phyloP scores from a whole-genome alignment of 2,329 filamentous ascomycete genomes.

The Fusarium zealandicum region DNA sequence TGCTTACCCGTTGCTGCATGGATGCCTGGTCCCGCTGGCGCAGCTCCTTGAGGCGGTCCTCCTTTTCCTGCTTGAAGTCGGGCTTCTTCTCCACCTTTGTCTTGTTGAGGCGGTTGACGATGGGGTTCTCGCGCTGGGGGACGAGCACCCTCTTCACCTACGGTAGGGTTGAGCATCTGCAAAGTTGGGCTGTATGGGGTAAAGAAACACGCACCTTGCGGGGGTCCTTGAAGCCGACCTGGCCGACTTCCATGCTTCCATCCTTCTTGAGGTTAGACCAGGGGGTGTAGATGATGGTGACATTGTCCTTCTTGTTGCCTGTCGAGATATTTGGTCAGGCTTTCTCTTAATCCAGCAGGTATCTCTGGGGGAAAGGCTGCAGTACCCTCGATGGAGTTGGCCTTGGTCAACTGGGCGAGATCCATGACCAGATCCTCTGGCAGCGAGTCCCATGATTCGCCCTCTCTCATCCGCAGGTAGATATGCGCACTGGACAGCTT shows the following conservation, averaged over 20 bases:
- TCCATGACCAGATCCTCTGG: conserved; percentile 78
- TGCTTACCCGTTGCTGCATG: conserved; percentile 65
- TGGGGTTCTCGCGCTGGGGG: conserved; percentile 80
- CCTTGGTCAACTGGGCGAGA: conserved; percentile 97
- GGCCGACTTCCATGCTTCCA: conserved; percentile 92
- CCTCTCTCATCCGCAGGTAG: conserved; percentile 84
- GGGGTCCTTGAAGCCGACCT: conserved; percentile 92
- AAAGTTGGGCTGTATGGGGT: neutral
- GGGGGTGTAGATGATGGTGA: conserved; percentile 96
- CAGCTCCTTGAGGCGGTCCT: conserved; percentile 75
- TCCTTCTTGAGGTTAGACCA: conserved; percentile 97
- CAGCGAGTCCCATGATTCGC: conserved; percentile 84
- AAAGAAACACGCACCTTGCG: conserved; percentile 61
- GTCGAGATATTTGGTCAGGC: neutral
- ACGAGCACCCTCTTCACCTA: conserved; percentile 85
- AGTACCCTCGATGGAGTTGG: conserved; percentile 94
- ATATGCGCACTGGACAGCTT: conserved; percentile 97
- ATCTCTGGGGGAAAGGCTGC: conserved; percentile 4
- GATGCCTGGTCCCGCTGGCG: conserved; percentile 74
- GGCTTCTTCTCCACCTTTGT: conserved; percentile 89
- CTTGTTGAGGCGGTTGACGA: conserved; percentile 98
- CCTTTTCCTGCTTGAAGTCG: conserved; percentile 82
- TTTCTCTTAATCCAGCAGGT: neutral
- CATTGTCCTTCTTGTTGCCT: conserved; percentile 99
- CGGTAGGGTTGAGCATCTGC: neutral